Evolutionary conservation across 441 rosid species (phyloP).

Genomic region (Jatropha multifida): DNA sequence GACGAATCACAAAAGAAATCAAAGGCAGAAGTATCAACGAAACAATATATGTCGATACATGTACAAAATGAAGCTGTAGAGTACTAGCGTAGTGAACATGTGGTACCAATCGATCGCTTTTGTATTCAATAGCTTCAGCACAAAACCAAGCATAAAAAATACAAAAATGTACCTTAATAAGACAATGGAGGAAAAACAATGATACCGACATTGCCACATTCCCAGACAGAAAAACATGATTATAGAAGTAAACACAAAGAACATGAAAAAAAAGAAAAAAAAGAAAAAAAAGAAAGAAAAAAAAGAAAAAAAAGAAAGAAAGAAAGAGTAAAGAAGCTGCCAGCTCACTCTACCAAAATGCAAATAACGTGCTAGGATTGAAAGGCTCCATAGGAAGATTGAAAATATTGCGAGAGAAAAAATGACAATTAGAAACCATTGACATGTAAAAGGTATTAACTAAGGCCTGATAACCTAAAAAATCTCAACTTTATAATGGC

Average conservation of each 20-base stretch:
- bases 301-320: too few relatives aligned
- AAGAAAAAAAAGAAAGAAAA: too few relatives aligned
- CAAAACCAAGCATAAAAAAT: constrained; percentile 7
- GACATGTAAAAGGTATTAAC: background rate
- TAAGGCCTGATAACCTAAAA: background rate
- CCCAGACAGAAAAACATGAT: constrained; percentile 11
- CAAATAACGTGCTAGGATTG: background rate
- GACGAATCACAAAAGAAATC: constrained; percentile 5
- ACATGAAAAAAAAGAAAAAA: background rate
- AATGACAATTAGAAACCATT: background rate
- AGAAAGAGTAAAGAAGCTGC: background rate
- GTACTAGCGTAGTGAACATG: background rate
- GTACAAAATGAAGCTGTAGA: background rate
- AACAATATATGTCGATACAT: background rate
- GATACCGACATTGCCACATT: constrained; percentile 7
- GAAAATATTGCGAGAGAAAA: background rate
- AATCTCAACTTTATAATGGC: background rate
- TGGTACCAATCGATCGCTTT: background rate
- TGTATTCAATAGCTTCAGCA: background rate
- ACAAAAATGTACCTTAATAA: background rate
- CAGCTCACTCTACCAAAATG: constrained; percentile 1
- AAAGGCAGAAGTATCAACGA: background rate
- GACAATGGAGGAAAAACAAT: background rate
- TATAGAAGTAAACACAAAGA: background rate
- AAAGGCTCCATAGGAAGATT: background rate